Base-by-base conservation (phyloP, 176 grass and related monocot species). In the Poa annua region DNA sequence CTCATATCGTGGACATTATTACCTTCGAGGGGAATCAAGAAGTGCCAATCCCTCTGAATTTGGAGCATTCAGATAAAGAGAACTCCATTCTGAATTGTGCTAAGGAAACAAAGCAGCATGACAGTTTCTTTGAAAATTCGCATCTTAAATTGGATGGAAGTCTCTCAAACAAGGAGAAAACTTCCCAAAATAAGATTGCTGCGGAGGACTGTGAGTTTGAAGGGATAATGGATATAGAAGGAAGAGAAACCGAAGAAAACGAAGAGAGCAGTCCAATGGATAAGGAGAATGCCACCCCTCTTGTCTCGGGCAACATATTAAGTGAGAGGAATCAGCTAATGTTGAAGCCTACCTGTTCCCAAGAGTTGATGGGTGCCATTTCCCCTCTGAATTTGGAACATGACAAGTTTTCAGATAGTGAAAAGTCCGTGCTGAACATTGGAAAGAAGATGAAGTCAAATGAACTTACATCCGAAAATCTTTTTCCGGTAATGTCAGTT, bases 201-300 rank as follows among this genome's bases (percentile, higher is more conserved):
- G 44, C 35, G 53, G 25, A 74, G 51, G 47, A 84, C 59, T 51
- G 25, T 11, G 62, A 51, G 45, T 34, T 67, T 66, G 79, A 86
- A 81, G 78, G 73, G 61, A 79, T 50, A 59, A 55, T 80, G 57
- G 60, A 81, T 85, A 76, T 34, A 11, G 69, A 76, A 85, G 83
- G 55, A 66, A 80, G 66, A 85, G 83, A 41, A 66, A 80, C 32
- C 52, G 81, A 90, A 76, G 85, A 57, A 60, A 80, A 87, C 49
- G 74, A 93, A 86, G 84, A 82, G 29, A 77, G 6, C 77, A 86
- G 75, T 79, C 32, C 42, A 83, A 39, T 81, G 19, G 86, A 89
- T 78, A 88, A 88, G 78, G 89, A 97, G 79, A 91, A 89, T 69
- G 71, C 80, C 33, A 94, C 53, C 32, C 89, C 85, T 8, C 34